Percentiles rank a stretch among this genome's conserved stretches.
Evolutionary conservation across 805 yeast genomes (phyloP).

Genomic region (Trichomonascus vanleenenianus): DNA sequence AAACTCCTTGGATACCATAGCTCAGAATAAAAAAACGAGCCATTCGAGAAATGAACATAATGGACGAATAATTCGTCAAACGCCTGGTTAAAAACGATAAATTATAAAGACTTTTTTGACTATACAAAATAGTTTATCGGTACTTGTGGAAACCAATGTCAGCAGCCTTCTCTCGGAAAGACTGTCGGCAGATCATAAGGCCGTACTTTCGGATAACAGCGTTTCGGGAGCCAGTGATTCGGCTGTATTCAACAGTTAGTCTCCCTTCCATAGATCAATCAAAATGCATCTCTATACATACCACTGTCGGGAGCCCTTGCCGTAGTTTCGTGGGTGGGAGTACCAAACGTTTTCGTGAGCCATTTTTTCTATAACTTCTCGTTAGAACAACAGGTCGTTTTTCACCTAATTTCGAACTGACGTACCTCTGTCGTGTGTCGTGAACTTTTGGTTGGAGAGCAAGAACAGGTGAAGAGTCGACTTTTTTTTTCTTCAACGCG

Average conservation of each 20-base stretch:
- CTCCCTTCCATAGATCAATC: not conserved
- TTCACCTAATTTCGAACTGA: not conserved
- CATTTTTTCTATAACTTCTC: conserved; percentile 51
- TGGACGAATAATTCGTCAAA: too few relatives aligned
- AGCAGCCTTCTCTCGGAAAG: conserved; percentile 99
- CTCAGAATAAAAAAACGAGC: too few relatives aligned
- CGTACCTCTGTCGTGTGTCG: conserved; percentile 1
- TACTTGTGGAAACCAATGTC: conserved; percentile 99
- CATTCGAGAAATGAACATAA: too few relatives aligned
- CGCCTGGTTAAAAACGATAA: too few relatives aligned
- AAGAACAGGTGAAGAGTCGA: too few relatives aligned
- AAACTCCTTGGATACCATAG: too few relatives aligned
- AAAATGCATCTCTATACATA: conserved; percentile 13
- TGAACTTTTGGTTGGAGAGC: too few relatives aligned
- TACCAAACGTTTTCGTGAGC: conserved; percentile 99
- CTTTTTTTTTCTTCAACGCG: not conserved
- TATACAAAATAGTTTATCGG: conserved; percentile 57
- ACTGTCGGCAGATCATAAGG: conserved; percentile 99
- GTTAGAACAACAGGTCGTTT: not conserved
- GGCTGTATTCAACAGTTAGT: conserved; percentile 31
- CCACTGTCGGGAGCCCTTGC: conserved; percentile 99
- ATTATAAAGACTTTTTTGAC: too few relatives aligned
- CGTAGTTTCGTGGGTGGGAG: conserved; percentile 99
- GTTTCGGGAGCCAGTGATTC: conserved; percentile 97
- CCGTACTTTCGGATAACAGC: conserved; percentile 99